phyloP scores from a whole-genome alignment of 345 rosid genomes.

The Theobroma cacao region DNA sequence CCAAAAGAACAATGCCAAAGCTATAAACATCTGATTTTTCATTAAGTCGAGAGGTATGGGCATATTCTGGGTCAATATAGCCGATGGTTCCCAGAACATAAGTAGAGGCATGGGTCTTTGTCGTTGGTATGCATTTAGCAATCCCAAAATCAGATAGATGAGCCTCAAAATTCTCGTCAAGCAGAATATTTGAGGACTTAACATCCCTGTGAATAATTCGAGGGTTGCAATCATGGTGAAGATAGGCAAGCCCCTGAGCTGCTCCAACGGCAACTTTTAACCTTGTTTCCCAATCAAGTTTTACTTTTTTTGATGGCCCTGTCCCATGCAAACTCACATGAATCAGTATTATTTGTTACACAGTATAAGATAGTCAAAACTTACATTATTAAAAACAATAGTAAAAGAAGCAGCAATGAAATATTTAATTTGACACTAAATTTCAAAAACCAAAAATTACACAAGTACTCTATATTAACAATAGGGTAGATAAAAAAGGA shows the following conservation, averaged over 20 bases:
- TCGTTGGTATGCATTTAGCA: conserved; percentile 75
- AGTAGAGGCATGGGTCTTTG: conserved; percentile 79
- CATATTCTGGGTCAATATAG: conserved; percentile 97
- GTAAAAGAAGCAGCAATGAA: neutral
- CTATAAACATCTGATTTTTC: conserved; percentile 96
- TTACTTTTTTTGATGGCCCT: conserved; percentile 81
- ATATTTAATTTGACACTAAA: neutral
- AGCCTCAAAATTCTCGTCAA: conserved; percentile 84
- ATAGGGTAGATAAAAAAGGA: neutral
- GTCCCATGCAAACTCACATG: neutral
- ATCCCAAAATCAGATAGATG: conserved; percentile 91
- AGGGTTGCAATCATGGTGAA: conserved; percentile 94
- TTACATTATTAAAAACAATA: neutral
- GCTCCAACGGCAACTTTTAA: conserved; percentile 87
- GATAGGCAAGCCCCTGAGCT: conserved; percentile 94
- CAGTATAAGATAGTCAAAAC: neutral
- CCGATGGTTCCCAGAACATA: conserved; percentile 90
- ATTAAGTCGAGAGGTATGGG: conserved; percentile 72
- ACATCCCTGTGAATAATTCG: conserved; percentile 89
- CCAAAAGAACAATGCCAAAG: conserved; percentile 91
- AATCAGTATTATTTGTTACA: neutral
- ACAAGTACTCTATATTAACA: neutral
- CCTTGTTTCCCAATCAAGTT: conserved; percentile 93
- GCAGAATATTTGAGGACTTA: conserved; percentile 85
- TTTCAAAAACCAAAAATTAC: neutral